Conservation (phyloP, 2,329 filamentous ascomycete genomes). For the Alternaria burnsii region DNA sequence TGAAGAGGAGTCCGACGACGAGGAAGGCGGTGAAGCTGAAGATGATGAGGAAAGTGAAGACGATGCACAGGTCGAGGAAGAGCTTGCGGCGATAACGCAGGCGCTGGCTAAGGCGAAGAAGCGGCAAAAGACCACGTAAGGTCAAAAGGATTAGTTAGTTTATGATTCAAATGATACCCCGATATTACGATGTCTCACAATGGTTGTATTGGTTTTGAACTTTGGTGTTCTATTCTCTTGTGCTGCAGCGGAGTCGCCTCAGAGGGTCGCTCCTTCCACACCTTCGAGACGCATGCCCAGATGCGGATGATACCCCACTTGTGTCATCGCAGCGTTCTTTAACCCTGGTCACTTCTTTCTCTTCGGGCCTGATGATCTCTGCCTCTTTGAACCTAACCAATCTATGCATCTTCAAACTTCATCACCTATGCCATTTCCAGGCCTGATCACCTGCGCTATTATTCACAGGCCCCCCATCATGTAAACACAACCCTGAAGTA, state of each 20-base stretch:
- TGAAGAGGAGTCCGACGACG: constrained; percentile 30
- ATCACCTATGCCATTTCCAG: too few relatives aligned
- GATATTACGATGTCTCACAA: constrained; percentile 4
- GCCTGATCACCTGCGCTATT: too few relatives aligned
- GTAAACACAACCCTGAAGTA: too few relatives aligned
- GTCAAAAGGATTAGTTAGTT: constrained; percentile 8
- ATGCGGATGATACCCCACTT: too few relatives aligned
- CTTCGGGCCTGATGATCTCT: too few relatives aligned
- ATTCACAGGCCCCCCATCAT: too few relatives aligned
- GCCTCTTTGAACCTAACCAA: too few relatives aligned
- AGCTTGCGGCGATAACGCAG: constrained; percentile 47
- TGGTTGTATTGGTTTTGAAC: rapidly evolving
- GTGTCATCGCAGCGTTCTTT: too few relatives aligned
- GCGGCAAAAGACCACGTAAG: constrained; percentile 34
- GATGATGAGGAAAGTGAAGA: constrained; percentile 36
- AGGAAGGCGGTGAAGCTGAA: constrained; percentile 25
- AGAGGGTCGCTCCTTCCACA: neutral
- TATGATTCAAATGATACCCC: constrained; percentile 43
- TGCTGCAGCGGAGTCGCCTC: neutral
- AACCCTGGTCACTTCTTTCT: too few relatives aligned
- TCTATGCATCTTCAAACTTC: too few relatives aligned
- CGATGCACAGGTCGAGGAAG: constrained; percentile 44
- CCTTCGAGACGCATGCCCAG: neutral
- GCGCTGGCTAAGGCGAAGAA: constrained; percentile 47
- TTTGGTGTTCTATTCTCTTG: neutral